These are phyloP conservation scores for Cryptomeria japonica DNA, from an alignment of 75 land plant species.

Conservation along the genomic window DNA sequence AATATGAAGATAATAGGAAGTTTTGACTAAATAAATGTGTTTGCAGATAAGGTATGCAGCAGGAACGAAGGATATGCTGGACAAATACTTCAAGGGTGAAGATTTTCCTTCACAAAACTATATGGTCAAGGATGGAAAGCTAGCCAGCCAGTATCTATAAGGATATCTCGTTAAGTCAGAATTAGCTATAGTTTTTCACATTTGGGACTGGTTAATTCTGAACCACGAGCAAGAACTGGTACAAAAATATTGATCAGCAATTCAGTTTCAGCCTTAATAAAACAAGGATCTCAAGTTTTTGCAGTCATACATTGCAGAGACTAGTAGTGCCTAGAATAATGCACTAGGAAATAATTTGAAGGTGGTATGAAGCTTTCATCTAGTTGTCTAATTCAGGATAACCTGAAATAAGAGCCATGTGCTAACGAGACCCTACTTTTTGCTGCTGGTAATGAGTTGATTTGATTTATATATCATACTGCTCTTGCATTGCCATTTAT, in stretches of 20 bases:
- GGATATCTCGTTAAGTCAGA: neutral
- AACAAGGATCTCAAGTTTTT: neutral
- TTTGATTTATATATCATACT: neutral
- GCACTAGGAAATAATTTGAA: neutral
- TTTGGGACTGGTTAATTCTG: neutral
- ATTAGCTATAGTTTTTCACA: neutral
- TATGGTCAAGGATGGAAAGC: slow-evolving; percentile 86
- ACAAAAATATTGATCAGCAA: neutral
- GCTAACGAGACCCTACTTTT: neutral
- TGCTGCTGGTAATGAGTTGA: neutral
- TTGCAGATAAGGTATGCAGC: slow-evolving; percentile 81
- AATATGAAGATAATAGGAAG: neutral
- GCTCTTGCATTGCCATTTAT: neutral
- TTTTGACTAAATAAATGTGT: neutral
- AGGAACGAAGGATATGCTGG: slow-evolving; percentile 87
- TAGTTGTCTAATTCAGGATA: neutral
- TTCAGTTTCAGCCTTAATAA: neutral
- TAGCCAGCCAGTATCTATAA: slow-evolving; percentile 76
- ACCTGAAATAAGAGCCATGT: neutral
- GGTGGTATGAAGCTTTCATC: neutral
- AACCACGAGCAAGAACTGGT: neutral
- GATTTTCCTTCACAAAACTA: slow-evolving; percentile 76
- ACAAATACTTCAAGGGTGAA: slow-evolving; percentile 80
- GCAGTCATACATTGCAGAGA: neutral
- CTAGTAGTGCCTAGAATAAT: neutral